Base-by-base conservation (phyloP, 1,284 basidiomycete genomes). In the Trichosporon coremiiforme region DNA sequence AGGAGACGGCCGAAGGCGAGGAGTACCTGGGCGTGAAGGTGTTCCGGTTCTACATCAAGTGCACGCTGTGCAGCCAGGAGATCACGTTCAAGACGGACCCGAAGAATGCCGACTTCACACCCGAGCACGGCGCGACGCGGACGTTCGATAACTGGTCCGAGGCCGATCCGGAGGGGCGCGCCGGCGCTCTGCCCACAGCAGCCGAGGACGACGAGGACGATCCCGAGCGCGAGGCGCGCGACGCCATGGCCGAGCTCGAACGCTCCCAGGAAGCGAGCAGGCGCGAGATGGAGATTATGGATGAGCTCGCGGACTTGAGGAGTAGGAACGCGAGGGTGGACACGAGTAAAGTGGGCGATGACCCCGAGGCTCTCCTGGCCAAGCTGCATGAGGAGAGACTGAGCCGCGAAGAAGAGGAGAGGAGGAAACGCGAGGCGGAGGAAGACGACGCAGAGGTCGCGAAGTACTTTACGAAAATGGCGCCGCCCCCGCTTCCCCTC, bases 81-180 rank as follows among this genome's bases (percentile, higher is more conserved):
- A 98, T 99, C 75, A 99, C 97, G 0, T 99, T 99, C 89, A 98
- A 98, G 84, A 99, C 96, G 0, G 97, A 99, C 81, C 97, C 96
- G 9, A 96, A 96, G 87, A 98, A 97, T 79, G 96, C 94, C 1
- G 95, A 98, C 82, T 98, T 97, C 78, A 75, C 87, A 12, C 92
- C 92, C 50, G 95, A 98, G 82, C 94, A 96, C 79, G 95, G 95
- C 38, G 95, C 95, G 31, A 92, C 90, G 8, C 89, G 95, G 20
- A 98, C 97, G 80, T 97, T 96, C 79, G 95, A 98, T 83, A 82
- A 83, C 68, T 80, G 83, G 80, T 70, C 74, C 10, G 80, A 81
- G 45, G 67, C 66, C 29, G 78, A 78, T 70, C 73, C 77, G 13
- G 72, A 73, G 33, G 77, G 77, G 13, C 75, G 74, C 57, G 75